Conservation (phyloP, 1,139 yeast genomes). For the Ogataea hybrid region DNA sequence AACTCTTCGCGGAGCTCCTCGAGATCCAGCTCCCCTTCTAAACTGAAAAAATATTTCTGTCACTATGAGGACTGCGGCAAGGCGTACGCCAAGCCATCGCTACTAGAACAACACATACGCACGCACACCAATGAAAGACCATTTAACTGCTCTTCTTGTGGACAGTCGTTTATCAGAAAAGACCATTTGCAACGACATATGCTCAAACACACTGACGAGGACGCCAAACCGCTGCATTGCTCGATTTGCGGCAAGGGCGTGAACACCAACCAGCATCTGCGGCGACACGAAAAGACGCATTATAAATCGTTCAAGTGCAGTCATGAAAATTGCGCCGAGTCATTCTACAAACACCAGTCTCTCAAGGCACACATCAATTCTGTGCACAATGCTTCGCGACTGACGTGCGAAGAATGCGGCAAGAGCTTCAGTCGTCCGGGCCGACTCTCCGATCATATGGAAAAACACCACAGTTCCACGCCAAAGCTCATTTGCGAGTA, state of each 20-base stretch:
- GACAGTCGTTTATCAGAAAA: constrained; percentile 65
- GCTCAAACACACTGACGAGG: constrained; percentile 54
- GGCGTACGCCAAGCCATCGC: constrained; percentile 77
- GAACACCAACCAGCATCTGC: constrained; percentile 75
- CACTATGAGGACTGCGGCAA: constrained; percentile 66
- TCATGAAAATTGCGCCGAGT: constrained; percentile 58
- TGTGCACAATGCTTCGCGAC: constrained; percentile 51
- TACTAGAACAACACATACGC: constrained; percentile 76
- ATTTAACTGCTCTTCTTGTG: constrained; percentile 65
- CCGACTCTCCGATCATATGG: constrained; percentile 58
- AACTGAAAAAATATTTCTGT: constrained; percentile 62
- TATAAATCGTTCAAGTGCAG: constrained; percentile 66
- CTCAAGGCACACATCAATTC: constrained; percentile 68
- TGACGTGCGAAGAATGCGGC: constrained; percentile 58
- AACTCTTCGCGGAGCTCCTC: constrained; percentile 15
- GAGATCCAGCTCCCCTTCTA: constrained; percentile 37
- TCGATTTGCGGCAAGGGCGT: constrained; percentile 80
- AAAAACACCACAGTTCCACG: constrained; percentile 54
- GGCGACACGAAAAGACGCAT: constrained; percentile 74
- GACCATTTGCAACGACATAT: constrained; percentile 77
- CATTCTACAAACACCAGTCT: constrained; percentile 77
- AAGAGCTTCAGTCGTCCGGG: constrained; percentile 61
- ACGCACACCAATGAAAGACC: constrained; percentile 82
- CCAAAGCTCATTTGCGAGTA: constrained; percentile 63
- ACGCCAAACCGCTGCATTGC: constrained; percentile 73